phyloP scores from a whole-genome alignment of 2,329 filamentous ascomycete species.

The Ophiostoma triangulosporum region DNA sequence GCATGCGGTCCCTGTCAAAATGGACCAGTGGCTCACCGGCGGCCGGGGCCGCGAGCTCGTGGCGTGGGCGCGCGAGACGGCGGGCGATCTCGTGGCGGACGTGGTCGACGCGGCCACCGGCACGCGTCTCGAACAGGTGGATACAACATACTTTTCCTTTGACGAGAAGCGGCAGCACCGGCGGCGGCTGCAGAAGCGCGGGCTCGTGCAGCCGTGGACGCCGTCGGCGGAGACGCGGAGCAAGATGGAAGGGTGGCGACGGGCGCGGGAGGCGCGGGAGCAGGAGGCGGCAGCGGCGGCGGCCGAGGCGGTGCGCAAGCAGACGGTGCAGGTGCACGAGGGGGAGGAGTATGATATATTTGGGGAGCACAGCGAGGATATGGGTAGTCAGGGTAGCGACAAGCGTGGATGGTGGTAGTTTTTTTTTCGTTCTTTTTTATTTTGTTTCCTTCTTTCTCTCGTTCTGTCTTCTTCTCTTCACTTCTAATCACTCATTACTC shows the following conservation, averaged over 20 bases:
- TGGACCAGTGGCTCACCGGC: slow-evolving; percentile 47
- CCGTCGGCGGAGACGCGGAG: slow-evolving; percentile 28
- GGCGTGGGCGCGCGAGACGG: slow-evolving; percentile 27
- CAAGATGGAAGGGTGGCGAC: slow-evolving; percentile 32
- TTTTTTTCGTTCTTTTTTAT: background rate
- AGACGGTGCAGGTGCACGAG: slow-evolving; percentile 18
- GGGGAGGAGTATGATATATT: slow-evolving; percentile 10
- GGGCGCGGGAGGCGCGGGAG: slow-evolving; percentile 27
- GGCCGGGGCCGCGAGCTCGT: slow-evolving; percentile 32
- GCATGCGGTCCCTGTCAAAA: slow-evolving; percentile 45
- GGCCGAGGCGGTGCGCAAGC: background rate
- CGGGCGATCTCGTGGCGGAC: slow-evolving; percentile 35
- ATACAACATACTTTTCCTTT: slow-evolving; percentile 30
- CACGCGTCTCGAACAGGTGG: slow-evolving; percentile 29
- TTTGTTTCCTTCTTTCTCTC: background rate
- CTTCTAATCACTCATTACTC: background rate
- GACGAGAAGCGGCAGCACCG: slow-evolving; percentile 34
- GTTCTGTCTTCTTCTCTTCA: background rate
- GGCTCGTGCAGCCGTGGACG: slow-evolving; percentile 25
- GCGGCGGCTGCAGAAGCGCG: slow-evolving; percentile 36
- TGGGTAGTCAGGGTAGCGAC: background rate
- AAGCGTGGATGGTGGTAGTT: background rate
- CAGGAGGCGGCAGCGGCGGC: slow-evolving; percentile 8
- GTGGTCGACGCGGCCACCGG: slow-evolving; percentile 31
- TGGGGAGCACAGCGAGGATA: background rate